Base-by-base conservation (phyloP, 2,329 filamentous ascomycete species). In the Colletotrichum orbiculare region DNA sequence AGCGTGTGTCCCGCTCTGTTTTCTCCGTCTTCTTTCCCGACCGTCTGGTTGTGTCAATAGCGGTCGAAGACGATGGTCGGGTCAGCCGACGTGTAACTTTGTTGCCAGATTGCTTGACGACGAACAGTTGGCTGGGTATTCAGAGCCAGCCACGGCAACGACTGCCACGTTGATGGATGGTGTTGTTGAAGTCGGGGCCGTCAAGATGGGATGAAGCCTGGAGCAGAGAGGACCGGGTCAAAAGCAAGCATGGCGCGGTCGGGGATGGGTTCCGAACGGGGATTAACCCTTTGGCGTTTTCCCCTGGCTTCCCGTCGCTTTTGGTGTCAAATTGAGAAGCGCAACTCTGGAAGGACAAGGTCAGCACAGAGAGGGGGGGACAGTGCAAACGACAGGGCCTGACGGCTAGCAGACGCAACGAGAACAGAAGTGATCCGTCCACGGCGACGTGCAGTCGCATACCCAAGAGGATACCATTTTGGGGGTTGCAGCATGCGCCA, bases 161-260 rank as follows among this genome's bases (percentile, higher is more conserved):
- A 9, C 38, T 4, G 38, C 12, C 15, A 34, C 46, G 46, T 34
- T 48, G 25, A 35, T 15, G 33, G 41, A 54, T 39, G 42, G 17
- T 35, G 25, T 33, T 56, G 10, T 17, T 15, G 33, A 57, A 48
- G 58, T 53, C 56, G 46, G 63, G 63, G 58, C 47, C 58, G 53
- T 25, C 42, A 52, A 66, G 58, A 66, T 63, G 63, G 63, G 63
- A 66, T 57, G 53, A 63, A 66, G 58, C 58, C 42, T 65, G 62
- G 25, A 25, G 25, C 58, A 48, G 53, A 47, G n/a, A 33, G 25
- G 53, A 49, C 46, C 46, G 62, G 58, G 56, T 48, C 62, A 65
- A 41, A 48, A 47, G 41, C 58, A 63, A 56, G 52, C 59, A 57
- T 57, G 42, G 52, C 53, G 58, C 47, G 52, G 47, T 57, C 58